phyloP scores from a whole-genome alignment of 148 eudicot genomes.

The Vaccinium corymbosum region DNA sequence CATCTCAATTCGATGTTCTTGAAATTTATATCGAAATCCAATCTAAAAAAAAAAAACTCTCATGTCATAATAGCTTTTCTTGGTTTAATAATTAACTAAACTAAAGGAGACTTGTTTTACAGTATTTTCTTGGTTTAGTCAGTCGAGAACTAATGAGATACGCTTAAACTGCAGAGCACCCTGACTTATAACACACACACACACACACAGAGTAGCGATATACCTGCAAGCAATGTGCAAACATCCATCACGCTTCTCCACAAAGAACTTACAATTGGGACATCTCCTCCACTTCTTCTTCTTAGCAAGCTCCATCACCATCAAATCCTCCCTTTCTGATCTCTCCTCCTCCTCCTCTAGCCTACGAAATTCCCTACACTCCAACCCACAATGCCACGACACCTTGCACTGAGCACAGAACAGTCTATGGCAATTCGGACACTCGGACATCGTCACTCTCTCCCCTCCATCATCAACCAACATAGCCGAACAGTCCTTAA shows the following conservation, averaged over 20 bases:
- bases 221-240: slow-evolving; percentile 28
- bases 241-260: slow-evolving; percentile 26
- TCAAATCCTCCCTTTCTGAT: slow-evolving; percentile 12
- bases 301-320: slow-evolving; percentile 23
- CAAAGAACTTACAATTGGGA: slow-evolving; percentile 24
- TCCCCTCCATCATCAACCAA: slow-evolving; percentile 20
- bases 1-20: too few relatives aligned
- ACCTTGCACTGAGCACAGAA: slow-evolving; percentile 36
- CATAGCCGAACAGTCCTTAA: slow-evolving; percentile 34
- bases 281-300: slow-evolving; percentile 28
- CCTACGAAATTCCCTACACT: slow-evolving; percentile 20
- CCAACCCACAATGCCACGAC: slow-evolving; percentile 28
- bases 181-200: too few relatives aligned
- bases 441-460: slow-evolving; percentile 18
- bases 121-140: too few relatives aligned
- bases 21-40: too few relatives aligned
- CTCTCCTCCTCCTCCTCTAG: slow-evolving; percentile 10
- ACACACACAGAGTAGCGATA: too few relatives aligned
- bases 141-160: too few relatives aligned
- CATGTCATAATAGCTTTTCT: too few relatives aligned
- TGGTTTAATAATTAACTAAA: too few relatives aligned
- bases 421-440: slow-evolving; percentile 29
- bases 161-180: too few relatives aligned
- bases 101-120: neutral
- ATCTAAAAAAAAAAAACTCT: too few relatives aligned